Conservation (phyloP, 176 grass and related monocot genomes). For the Triticum urartu region DNA sequence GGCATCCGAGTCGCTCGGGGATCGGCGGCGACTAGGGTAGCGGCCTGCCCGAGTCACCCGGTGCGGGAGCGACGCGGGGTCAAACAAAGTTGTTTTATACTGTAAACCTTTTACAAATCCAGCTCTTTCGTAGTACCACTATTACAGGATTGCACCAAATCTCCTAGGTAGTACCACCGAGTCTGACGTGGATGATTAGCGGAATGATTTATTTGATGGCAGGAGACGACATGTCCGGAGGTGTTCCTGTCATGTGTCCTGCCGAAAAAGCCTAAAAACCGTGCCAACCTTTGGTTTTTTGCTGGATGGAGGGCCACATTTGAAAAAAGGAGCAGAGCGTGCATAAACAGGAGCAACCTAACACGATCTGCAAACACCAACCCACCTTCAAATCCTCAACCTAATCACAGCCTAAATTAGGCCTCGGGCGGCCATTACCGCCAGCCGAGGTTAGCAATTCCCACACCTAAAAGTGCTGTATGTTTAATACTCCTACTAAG, state of each 20-base stretch:
- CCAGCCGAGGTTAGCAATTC: constrained; percentile 34
- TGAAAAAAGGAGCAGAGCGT: constrained; percentile 9
- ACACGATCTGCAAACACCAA: constrained; percentile 53
- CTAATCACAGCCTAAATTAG: constrained; percentile 48
- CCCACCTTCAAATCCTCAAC: constrained; percentile 30
- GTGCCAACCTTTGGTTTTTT: constrained; percentile 27
- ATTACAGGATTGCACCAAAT: background rate
- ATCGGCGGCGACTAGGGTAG: no score
- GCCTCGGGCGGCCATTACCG: constrained; percentile 44
- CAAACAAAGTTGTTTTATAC: background rate
- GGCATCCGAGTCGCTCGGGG: no score
- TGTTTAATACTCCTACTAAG: no score
- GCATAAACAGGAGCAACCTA: constrained; percentile 36
- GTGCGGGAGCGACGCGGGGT: no score
- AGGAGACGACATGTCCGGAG: constrained; percentile 30
- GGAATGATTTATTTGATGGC: background rate
- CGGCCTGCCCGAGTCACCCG: no score
- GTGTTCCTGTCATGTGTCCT: constrained; percentile 40
- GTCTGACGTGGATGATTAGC: background rate
- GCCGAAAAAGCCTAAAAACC: constrained; percentile 43
- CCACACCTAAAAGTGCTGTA: constrained; percentile 25
- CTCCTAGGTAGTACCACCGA: background rate
- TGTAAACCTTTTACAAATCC: background rate
- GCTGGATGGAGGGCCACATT: background rate
- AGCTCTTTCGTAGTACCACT: background rate